A percentile compares a stretch with the other conserved stretches of the same genome.
Evolutionary conservation across 179 eudicot genomes (phyloP).

Genomic region (Vitellaria paradoxa): DNA sequence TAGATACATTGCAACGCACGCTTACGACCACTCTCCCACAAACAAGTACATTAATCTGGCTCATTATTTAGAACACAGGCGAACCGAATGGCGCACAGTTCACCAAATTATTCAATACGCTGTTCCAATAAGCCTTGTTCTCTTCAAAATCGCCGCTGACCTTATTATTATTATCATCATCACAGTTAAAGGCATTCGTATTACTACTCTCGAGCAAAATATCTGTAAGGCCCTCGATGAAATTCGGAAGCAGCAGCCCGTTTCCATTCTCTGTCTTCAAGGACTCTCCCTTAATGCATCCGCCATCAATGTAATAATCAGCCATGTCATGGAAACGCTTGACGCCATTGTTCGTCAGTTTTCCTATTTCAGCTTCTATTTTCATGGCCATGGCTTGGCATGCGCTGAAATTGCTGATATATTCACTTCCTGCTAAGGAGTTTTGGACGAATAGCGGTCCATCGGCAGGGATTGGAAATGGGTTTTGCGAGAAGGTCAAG

Average conservation of each 20-base stretch:
- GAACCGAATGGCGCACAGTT: slow-evolving; percentile 23
- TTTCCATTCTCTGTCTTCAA: background rate
- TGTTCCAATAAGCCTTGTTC: slow-evolving; percentile 54
- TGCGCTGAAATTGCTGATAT: background rate
- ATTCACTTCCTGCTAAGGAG: background rate
- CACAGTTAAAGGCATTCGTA: background rate
- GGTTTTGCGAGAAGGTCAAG: slow-evolving; percentile 36
- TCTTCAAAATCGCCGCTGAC: slow-evolving; percentile 28
- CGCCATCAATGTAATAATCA: background rate
- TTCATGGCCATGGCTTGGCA: background rate
- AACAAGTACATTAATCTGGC: too few relatives aligned
- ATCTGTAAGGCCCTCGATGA: slow-evolving; percentile 44
- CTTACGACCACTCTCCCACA: too few relatives aligned
- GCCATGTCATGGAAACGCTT: slow-evolving; percentile 3
- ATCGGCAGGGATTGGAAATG: background rate
- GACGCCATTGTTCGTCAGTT: background rate
- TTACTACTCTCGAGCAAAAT: slow-evolving; percentile 20
- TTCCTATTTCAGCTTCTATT: slow-evolving; percentile 23
- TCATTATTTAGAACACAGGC: too few relatives aligned
- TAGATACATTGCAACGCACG: too few relatives aligned
- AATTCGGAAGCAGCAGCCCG: slow-evolving; percentile 23
- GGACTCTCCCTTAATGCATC: background rate
- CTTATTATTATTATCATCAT: background rate
- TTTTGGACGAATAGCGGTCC: background rate
- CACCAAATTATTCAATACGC: slow-evolving; percentile 28